Percentiles rank a stretch among this genome's conserved stretches.
These are phyloP conservation scores for Sporobolomyces pararoseus DNA, from an alignment of 768 basidiomycete species.

Conservation along the genomic window DNA sequence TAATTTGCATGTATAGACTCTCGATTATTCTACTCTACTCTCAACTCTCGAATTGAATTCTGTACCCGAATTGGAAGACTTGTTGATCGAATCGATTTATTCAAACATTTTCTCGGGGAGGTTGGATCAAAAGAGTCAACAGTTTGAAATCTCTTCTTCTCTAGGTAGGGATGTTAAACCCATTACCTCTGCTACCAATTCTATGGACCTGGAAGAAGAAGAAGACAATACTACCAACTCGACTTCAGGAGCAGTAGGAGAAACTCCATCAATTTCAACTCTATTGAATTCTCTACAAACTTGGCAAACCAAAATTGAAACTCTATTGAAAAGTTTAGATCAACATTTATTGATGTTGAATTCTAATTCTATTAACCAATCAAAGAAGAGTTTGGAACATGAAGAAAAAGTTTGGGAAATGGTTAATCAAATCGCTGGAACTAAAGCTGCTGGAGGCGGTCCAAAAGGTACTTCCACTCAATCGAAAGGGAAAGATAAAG, in stretches of 20 bases:
- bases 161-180: constrained; percentile 84
- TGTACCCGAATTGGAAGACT: constrained; percentile 86
- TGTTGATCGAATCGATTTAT: constrained; percentile 96
- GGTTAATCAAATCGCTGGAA: no score
- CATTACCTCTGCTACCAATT: constrained; percentile 51
- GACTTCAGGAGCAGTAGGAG: constrained; percentile 25
- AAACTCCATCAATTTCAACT: not conserved
- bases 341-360: constrained; percentile 61
- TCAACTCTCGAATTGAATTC: constrained; percentile 67
- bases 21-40: constrained; percentile 73
- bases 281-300: constrained; percentile 25
- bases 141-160: constrained; percentile 86
- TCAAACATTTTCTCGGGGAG: constrained; percentile 82
- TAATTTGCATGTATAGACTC: constrained; percentile 57
- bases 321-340: constrained; percentile 69
- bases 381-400: not conserved
- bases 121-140: constrained; percentile 84
- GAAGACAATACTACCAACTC: constrained; percentile 52
- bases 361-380: constrained; percentile 8
- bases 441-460: not conserved
- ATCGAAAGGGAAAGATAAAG: not conserved
- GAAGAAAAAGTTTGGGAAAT: constrained; percentile 13
- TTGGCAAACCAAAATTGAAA: constrained; percentile 57
- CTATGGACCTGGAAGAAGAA: constrained; percentile 59
- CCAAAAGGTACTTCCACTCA: no score